Evolutionary conservation across 495 filamentous ascomycete species (phyloP).

Genomic region (Neurospora tetrasperma): DNA sequence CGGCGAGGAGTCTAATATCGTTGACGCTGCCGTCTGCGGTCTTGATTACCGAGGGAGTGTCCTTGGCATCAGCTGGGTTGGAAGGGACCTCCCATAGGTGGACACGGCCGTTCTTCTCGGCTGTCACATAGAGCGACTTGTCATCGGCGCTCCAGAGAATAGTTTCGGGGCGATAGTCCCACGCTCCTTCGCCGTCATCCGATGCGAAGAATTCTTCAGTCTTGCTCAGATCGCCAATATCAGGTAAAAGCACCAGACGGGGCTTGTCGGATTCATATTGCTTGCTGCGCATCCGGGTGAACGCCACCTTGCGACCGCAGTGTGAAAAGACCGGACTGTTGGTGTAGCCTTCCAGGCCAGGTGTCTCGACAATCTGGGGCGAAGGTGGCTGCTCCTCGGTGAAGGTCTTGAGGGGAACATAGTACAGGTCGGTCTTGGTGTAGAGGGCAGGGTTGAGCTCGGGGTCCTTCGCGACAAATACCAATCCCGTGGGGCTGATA

Average conservation of each 20-base stretch:
- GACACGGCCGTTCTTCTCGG: conserved; percentile 54
- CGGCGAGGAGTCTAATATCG: conserved; percentile 43
- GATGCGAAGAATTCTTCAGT: conserved; percentile 55
- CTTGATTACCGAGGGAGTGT: conserved; percentile 43
- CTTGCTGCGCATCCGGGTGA: conserved; percentile 65
- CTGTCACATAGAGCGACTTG: conserved; percentile 51
- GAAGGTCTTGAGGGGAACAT: conserved; percentile 53
- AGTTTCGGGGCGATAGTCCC: conserved; percentile 57
- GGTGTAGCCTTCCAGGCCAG: conserved; percentile 56
- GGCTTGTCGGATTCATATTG: conserved; percentile 90
- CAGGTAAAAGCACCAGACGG: conserved; percentile 54
- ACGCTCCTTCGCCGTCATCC: conserved; percentile 49
- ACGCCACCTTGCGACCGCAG: conserved; percentile 62
- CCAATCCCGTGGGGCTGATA: conserved; percentile 46
- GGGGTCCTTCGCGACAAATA: conserved; percentile 82
- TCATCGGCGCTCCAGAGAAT: conserved; percentile 60
- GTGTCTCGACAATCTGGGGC: conserved; percentile 38
- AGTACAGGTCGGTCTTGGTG: conserved; percentile 72
- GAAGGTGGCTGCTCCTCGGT: conserved; percentile 38
- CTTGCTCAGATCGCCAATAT: conserved; percentile 49
- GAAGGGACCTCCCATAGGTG: conserved; percentile 55
- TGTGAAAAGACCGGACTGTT: conserved; percentile 67
- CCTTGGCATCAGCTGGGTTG: conserved; percentile 38
- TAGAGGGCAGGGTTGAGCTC: conserved; percentile 64
- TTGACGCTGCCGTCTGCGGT: conserved; percentile 51